These are phyloP conservation scores for Inga leiocalycina DNA, from an alignment of 306 rosid genomes.

Conservation along the genomic window DNA sequence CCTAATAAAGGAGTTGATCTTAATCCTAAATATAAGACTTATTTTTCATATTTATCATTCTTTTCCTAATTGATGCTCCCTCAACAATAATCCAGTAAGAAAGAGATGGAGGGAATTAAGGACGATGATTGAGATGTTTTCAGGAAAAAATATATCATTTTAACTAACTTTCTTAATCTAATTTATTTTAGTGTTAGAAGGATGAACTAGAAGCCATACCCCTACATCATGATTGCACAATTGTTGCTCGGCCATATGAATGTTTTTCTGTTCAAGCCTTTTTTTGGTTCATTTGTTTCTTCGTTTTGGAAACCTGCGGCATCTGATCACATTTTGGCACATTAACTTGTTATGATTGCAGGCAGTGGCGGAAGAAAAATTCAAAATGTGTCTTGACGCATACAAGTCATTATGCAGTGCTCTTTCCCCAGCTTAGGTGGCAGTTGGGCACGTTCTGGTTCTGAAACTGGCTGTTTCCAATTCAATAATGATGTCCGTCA, in stretches of 20 bases:
- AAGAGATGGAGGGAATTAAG: no score
- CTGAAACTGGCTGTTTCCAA: not conserved
- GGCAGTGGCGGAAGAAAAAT: conserved; percentile 63
- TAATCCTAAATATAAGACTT: no score
- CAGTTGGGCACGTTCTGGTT: conserved; percentile 22
- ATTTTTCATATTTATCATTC: no score
- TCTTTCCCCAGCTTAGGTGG: conserved; percentile 42
- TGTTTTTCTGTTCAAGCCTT: not conserved
- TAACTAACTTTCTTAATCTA: no score
- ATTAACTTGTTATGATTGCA: conserved; percentile 34
- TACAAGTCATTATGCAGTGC: conserved; percentile 58
- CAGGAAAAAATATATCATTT: no score
- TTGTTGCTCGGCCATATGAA: not conserved
- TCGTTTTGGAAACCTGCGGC: not conserved
- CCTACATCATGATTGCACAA: not conserved
- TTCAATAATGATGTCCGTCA: not conserved
- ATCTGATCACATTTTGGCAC: not conserved
- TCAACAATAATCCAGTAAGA: no score
- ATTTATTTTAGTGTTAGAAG: no score
- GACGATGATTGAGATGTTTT: no score
- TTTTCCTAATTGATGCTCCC: no score
- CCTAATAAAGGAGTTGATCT: no score
- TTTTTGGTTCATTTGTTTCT: not conserved
- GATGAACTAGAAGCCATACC: not conserved
- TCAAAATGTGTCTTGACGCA: conserved; percentile 54